Conservation (phyloP, 108 stramenopile genomes). For the Schizochytrium sp. region DNA sequence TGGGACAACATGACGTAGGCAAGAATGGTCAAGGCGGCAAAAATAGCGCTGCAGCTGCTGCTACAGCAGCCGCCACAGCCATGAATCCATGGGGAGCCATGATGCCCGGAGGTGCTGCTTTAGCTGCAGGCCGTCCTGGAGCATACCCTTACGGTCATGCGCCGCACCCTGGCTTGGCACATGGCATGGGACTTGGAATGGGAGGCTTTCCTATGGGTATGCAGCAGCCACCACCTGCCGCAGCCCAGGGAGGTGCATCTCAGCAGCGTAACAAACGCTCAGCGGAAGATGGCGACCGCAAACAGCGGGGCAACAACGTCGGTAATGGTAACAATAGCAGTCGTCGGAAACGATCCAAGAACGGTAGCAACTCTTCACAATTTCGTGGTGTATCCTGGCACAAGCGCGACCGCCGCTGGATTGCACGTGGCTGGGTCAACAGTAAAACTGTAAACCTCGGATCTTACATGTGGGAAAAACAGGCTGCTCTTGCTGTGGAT, state of each 20-base stretch:
- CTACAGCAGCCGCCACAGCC: neutral
- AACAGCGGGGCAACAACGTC: neutral
- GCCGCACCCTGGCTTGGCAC: constrained; percentile 30
- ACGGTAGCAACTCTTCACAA: constrained; percentile 4
- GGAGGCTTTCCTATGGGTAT: neutral
- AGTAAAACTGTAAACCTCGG: constrained; percentile 23
- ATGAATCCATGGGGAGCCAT: constrained; percentile 11
- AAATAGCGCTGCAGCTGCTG: constrained; percentile 5
- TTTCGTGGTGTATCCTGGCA: constrained; percentile 52
- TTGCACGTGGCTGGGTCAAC: constrained; percentile 37
- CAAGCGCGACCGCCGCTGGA: constrained; percentile 62
- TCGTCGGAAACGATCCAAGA: constrained; percentile 24
- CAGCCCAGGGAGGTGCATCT: neutral
- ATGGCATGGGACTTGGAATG: constrained; percentile 18
- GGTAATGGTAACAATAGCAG: neutral
- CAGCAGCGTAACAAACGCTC: neutral
- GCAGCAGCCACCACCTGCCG: neutral
- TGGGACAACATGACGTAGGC: constrained; percentile 3
- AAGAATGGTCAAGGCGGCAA: constrained; percentile 47
- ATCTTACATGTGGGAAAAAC: constrained; percentile 13
- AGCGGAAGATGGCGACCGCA: neutral
- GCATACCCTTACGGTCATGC: constrained; percentile 27
- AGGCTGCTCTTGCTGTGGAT: constrained; percentile 58
- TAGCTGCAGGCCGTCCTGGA: neutral
- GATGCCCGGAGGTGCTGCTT: constrained; percentile 26